Evolutionary conservation across 768 basidiomycete species (phyloP).

Genomic region (Lepiota subincarnata): DNA sequence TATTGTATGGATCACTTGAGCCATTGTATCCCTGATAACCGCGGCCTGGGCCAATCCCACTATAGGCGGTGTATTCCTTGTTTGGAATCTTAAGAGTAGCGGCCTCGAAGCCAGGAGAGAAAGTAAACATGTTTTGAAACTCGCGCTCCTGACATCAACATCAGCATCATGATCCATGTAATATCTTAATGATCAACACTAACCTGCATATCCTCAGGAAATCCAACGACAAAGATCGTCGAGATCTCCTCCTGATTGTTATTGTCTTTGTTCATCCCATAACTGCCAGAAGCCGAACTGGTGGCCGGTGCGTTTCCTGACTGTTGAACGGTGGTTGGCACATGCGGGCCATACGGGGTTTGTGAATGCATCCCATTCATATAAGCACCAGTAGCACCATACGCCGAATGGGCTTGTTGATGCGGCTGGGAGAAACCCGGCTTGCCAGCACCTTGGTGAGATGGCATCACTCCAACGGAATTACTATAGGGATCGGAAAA

Average conservation of each 20-base stretch:
- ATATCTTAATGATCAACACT: constrained; percentile 25
- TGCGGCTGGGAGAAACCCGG: constrained; percentile 22
- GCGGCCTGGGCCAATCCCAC: constrained; percentile 12
- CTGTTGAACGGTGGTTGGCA: constrained; percentile 35
- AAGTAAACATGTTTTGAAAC: constrained; percentile 99
- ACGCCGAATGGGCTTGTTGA: constrained; percentile 24
- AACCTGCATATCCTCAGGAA: constrained; percentile 98
- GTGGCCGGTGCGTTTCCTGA: constrained; percentile 21
- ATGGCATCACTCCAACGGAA: constrained; percentile 18
- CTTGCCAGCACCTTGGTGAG: constrained; percentile 21
- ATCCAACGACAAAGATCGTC: constrained; percentile 97
- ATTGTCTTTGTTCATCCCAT: constrained; percentile 22
- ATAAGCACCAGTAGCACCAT: constrained; percentile 21
- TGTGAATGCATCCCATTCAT: constrained; percentile 50
- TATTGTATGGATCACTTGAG: constrained; percentile 77
- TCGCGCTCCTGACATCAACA: constrained; percentile 77
- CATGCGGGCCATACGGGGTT: constrained; percentile 71
- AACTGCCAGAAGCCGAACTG: constrained; percentile 22
- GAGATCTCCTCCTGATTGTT: constrained; percentile 80
- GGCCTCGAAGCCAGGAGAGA: constrained; percentile 92
- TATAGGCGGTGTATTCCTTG: constrained; percentile 78
- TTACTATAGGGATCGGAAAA: constrained; percentile 27
- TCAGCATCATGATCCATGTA: constrained; percentile 16
- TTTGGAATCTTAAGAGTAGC: constrained; percentile 97
- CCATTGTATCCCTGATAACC: constrained; percentile 38